Percentiles rank a stretch among this genome's conserved stretches.
These are phyloP conservation scores for Penicillium goetzii DNA, from an alignment of 495 filamentous ascomycete genomes.

Conservation along the genomic window DNA sequence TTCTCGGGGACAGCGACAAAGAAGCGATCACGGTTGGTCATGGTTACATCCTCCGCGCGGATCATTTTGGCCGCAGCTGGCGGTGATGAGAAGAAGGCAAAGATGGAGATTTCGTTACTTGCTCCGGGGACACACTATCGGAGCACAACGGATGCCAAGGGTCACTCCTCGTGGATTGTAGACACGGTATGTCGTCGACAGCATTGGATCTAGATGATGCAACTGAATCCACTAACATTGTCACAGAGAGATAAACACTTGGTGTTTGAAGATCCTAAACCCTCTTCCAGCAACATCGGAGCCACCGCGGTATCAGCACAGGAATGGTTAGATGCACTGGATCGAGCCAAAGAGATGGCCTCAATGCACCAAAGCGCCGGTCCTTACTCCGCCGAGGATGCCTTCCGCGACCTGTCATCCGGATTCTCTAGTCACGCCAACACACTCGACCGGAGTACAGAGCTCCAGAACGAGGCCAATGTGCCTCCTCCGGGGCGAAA, in stretches of 20 bases:
- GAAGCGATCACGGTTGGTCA: conserved; percentile 88
- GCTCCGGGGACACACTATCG: conserved; percentile 72
- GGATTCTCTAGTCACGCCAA: conserved; percentile 75
- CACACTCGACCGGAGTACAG: conserved; percentile 64
- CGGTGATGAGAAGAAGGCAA: conserved; percentile 94
- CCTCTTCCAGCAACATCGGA: conserved; percentile 52
- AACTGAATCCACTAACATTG: conserved; percentile 17
- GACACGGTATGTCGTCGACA: conserved; percentile 74
- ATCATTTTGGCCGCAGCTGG: conserved; percentile 90
- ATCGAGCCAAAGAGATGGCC: conserved; percentile 80
- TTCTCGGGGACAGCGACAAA: conserved; percentile 90
- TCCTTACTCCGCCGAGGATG: conserved; percentile 69
- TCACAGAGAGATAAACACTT: conserved; percentile 83
- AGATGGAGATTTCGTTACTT: conserved; percentile 83
- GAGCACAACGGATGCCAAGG: conserved; percentile 79
- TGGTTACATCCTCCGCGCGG: conserved; percentile 90
- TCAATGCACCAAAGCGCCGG: conserved; percentile 67
- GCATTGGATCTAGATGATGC: neutral
- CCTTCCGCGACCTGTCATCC: conserved; percentile 72
- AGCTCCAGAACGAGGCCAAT: conserved; percentile 40
- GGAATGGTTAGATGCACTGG: conserved; percentile 87
- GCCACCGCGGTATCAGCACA: conserved; percentile 60
- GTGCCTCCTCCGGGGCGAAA: conserved; percentile 42
- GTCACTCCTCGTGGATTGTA: conserved; percentile 83
- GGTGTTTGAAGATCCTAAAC: conserved; percentile 89